phyloP scores from a whole-genome alignment of 371 early-diverging fungal genomes.

The Basidiobolus meristosporus region DNA sequence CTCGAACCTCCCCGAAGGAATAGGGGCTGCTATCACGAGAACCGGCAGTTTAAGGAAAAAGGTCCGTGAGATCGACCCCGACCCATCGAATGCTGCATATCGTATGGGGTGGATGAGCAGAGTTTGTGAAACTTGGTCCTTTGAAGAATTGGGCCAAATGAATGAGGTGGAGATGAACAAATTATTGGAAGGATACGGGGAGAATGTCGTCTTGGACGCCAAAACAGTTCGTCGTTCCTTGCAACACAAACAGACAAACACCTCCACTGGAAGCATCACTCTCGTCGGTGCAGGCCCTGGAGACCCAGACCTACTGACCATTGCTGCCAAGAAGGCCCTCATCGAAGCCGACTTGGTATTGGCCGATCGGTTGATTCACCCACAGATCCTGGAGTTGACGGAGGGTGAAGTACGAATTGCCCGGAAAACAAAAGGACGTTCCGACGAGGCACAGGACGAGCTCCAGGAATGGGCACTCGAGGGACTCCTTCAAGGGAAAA shows the following conservation, averaged over 20 bases:
- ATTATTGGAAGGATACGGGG: conserved; percentile 37
- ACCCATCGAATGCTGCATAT: conserved; percentile 31
- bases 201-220: conserved; percentile 19
- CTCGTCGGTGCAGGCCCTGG: conserved; percentile 83
- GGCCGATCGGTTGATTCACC: conserved; percentile 60
- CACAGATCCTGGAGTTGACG: conserved; percentile 22
- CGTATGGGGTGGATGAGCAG: conserved; percentile 54
- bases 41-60: conserved; percentile 46
- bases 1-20: conserved; percentile 32
- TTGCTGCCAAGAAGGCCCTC: conserved; percentile 37
- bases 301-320: conserved; percentile 56
- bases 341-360: conserved; percentile 58
- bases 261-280: conserved; percentile 15
- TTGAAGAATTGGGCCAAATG: conserved; percentile 24
- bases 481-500: conserved; percentile 35
- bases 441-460: conserved; percentile 49
- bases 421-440: conserved; percentile 29
- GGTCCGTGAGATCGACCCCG: conserved; percentile 45
- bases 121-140: conserved; percentile 21
- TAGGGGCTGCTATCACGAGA: conserved; percentile 44
- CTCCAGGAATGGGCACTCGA: conserved; percentile 46
- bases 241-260: conserved; percentile 1
- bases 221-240: conserved; percentile 9
- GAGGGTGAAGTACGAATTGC: conserved; percentile 38
- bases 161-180: conserved; percentile 23